These are phyloP conservation scores for Exserohilum rostratum DNA, from an alignment of 2,329 filamentous ascomycete genomes.

Conservation along the genomic window DNA sequence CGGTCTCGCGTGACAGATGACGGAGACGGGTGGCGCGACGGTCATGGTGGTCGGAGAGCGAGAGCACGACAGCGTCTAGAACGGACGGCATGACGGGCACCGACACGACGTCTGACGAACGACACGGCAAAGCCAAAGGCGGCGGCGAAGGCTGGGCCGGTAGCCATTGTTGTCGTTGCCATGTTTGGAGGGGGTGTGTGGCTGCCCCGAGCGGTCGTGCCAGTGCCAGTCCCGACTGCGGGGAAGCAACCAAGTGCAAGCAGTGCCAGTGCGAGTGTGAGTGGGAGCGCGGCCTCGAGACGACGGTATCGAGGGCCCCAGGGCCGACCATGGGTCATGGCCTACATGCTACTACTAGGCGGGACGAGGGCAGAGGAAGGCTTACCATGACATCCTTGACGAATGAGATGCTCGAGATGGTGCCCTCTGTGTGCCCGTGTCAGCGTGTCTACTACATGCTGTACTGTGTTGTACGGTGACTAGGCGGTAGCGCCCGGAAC, in stretches of 20 bases:
- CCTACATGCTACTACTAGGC: constrained; percentile 2
- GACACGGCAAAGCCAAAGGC: constrained; percentile 12
- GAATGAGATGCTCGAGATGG: constrained; percentile 82
- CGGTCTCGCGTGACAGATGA: constrained; percentile 39
- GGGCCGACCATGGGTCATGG: no score
- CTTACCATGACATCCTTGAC: constrained; percentile 83
- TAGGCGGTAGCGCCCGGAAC: neutral
- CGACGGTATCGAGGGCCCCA: no score
- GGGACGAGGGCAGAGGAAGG: constrained; percentile 25
- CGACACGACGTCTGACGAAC: constrained; percentile 26
- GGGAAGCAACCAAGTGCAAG: constrained; percentile 35
- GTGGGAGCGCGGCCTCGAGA: constrained; percentile 14
- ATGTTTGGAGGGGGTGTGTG: constrained; percentile 24
- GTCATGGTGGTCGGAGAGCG: constrained; percentile 25
- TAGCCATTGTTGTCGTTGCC: constrained; percentile 27
- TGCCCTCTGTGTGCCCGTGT: constrained; percentile 67
- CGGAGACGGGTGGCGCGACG: constrained; percentile 23
- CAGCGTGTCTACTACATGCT: constrained; percentile 24
- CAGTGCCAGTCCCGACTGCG: constrained; percentile 37
- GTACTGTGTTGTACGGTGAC: constrained; percentile 18
- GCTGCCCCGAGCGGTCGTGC: constrained; percentile 29
- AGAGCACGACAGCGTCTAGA: constrained; percentile 20
- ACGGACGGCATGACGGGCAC: constrained; percentile 33
- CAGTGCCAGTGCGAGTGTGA: no score
- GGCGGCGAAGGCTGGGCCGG: constrained; percentile 30